Evolutionary conservation across 495 filamentous ascomycete genomes (phyloP), one percentile per base, ranked within the genome.

Genomic region (Podospora comata): DNA sequence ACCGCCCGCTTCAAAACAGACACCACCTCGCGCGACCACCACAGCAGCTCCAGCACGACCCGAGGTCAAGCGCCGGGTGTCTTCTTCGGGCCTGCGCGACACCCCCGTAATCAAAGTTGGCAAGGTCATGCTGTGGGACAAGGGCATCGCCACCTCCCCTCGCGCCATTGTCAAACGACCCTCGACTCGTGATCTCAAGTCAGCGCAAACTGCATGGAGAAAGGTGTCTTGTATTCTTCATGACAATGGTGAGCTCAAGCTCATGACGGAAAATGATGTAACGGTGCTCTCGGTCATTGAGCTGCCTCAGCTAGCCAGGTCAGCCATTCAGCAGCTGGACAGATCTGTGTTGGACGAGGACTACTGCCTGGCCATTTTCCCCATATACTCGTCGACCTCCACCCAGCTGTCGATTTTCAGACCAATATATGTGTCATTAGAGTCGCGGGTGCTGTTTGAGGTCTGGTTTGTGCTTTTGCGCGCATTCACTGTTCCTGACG

Each of bases 101-200:
- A 86, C 88, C 15, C 88, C 93, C 48, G 97, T 98, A 68, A 99
- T 98, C 80, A 99, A 99, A 76, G 92, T 97, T 63, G 96, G 93
- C 55, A 97, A 93, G 75, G 90, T 98, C 82, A 86, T 94, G 70
- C 86, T 94, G 39, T 98, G 94, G 94, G 90, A 97, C 75, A 90
- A 85, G 71, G 85, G 84, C 20, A 77, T 78, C 3, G 85, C 81
- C 72, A 83, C 79, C 67, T 86, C 79, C 61, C 85, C 79, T 66
- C 82, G 81, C 71, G 80, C 82, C 72, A 86, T 84, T 72, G 81
- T 82, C 60, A 79, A 79, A 67, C 79, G 81, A 4, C 78, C 83
- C 15, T 82, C 83, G 15, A 80, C 83, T 11, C 77, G 83, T 65
- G 80, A 84, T 68, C 71, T 82, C 19, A 76, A 77, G 32, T 74